These are phyloP conservation scores for Russula sp. DNA, from an alignment of 768 basidiomycete species.

Conservation along the genomic window DNA sequence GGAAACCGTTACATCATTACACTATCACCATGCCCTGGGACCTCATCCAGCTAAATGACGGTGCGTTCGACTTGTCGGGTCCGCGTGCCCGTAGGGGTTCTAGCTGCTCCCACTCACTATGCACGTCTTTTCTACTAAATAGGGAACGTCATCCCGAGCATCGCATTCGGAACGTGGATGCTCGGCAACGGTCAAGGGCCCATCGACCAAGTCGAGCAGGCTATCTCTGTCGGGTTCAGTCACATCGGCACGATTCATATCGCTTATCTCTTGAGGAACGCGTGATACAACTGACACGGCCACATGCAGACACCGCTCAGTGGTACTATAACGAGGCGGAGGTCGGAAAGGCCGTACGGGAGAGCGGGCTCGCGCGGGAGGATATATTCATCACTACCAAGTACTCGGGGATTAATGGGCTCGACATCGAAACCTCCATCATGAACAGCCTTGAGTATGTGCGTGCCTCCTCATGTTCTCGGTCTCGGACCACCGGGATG, in stretches of 20 bases:
- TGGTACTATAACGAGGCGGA: constrained; percentile 55
- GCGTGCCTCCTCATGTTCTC: constrained; percentile 27
- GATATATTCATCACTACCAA: constrained; percentile 65
- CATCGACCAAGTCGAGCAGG: constrained; percentile 54
- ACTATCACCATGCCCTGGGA: constrained; percentile 52
- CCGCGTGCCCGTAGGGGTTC: neutral
- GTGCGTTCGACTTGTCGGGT: constrained; percentile 30
- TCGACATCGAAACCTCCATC: constrained; percentile 51
- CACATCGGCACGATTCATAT: constrained; percentile 48
- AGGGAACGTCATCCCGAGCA: constrained; percentile 44
- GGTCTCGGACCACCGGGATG: neutral
- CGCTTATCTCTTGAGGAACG: neutral
- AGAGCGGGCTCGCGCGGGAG: constrained; percentile 50
- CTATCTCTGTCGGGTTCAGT: constrained; percentile 52
- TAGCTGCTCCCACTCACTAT: neutral
- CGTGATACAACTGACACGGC: neutral
- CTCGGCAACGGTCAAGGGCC: constrained; percentile 51
- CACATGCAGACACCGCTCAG: constrained; percentile 50
- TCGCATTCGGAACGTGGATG: constrained; percentile 64
- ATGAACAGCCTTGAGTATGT: constrained; percentile 52
- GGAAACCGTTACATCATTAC: neutral
- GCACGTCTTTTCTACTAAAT: neutral
- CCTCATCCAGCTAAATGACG: constrained; percentile 52
- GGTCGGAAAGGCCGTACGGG: constrained; percentile 42
- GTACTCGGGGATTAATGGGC: constrained; percentile 46